Conservation (phyloP, 31 red algal genomes). For the Odonthalia washingtoniensis region DNA sequence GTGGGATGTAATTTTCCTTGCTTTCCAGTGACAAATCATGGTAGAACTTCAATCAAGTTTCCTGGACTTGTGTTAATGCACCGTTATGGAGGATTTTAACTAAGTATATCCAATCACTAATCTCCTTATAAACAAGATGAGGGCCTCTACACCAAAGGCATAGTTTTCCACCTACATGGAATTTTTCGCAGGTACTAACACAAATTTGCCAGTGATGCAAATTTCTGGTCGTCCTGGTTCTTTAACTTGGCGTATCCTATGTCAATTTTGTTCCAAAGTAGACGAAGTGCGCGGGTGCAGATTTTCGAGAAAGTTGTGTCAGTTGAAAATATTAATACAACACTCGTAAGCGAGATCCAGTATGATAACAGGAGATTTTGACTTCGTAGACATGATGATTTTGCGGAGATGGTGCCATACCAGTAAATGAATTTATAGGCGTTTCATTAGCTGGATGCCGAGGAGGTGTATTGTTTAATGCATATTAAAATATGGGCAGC, state of each 20-base stretch:
- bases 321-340: background rate
- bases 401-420: background rate
- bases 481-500: slow-evolving; percentile 51
- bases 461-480: slow-evolving; percentile 21
- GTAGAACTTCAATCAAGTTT: background rate
- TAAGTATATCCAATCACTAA: background rate
- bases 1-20: background rate
- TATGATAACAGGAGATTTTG: background rate
- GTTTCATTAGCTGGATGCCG: background rate
- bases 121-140: background rate
- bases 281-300: too few relatives aligned
- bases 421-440: background rate
- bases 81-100: background rate
- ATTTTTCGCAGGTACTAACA: background rate
- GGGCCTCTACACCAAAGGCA: background rate
- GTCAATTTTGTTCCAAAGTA: too few relatives aligned
- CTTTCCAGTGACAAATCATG: background rate
- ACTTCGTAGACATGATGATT: background rate
- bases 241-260: background rate
- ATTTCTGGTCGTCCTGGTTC: background rate
- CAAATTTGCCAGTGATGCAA: background rate
- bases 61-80: background rate
- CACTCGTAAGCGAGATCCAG: background rate
- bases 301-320: background rate
- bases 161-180: background rate